Evolutionary conservation across 148 eudicot species (phyloP).

Genomic region (Pouteria glomerata): DNA sequence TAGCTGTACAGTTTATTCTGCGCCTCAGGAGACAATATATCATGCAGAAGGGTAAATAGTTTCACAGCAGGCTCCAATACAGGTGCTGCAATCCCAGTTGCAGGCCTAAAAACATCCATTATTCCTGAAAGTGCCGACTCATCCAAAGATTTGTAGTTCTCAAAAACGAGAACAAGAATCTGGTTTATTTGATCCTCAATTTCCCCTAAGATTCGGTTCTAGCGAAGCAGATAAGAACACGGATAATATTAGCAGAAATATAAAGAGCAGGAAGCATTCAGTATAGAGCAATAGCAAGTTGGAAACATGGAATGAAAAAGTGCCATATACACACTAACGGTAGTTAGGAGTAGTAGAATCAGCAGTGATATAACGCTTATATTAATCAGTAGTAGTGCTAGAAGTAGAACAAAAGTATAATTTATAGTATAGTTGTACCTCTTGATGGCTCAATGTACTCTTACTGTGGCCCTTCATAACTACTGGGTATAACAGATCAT

Average conservation of each 20-base stretch:
- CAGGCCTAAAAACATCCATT: slow-evolving; percentile 67
- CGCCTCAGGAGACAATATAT: slow-evolving; percentile 85
- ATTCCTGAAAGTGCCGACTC: slow-evolving; percentile 72
- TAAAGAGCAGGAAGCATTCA: not conserved
- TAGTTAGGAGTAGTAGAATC: not conserved
- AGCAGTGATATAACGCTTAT: not conserved
- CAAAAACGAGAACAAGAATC: slow-evolving; percentile 75
- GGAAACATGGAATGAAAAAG: not conserved
- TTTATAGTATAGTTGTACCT: slow-evolving; percentile 55
- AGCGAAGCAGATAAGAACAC: slow-evolving; percentile 13
- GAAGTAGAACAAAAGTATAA: too few relatives aligned
- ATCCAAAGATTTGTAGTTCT: slow-evolving; percentile 88
- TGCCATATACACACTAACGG: not conserved
- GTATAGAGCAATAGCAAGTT: not conserved
- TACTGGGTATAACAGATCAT: slow-evolving; percentile 76
- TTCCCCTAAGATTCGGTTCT: slow-evolving; percentile 94
- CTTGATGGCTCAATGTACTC: slow-evolving; percentile 84
- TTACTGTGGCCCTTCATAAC: slow-evolving; percentile 60
- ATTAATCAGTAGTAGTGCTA: too few relatives aligned
- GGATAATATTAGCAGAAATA: not conserved
- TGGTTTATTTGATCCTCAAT: slow-evolving; percentile 86
- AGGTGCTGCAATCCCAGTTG: slow-evolving; percentile 76
- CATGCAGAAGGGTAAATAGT: slow-evolving; percentile 82
- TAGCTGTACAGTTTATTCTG: slow-evolving; percentile 76
- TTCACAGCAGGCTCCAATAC: slow-evolving; percentile 84